These are phyloP conservation scores for Barnettozyma vustinii DNA, from an alignment of 805 yeast genomes.

Conservation along the genomic window DNA sequence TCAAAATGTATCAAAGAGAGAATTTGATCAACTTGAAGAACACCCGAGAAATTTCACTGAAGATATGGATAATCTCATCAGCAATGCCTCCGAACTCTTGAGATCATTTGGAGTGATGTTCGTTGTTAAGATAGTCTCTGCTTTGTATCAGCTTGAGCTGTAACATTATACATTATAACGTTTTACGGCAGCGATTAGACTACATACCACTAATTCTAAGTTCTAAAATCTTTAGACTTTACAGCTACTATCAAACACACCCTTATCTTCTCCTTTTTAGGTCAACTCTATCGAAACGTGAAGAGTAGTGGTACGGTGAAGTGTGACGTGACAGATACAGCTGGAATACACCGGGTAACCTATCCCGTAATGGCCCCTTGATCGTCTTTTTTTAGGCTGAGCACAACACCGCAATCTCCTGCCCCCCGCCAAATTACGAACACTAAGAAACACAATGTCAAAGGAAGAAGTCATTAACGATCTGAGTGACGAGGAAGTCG, in stretches of 20 bases:
- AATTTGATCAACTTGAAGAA: slow-evolving; percentile 3
- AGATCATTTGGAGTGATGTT: background rate
- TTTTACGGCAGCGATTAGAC: no score
- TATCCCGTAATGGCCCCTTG: background rate
- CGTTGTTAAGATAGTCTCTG: no score
- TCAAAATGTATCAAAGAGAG: background rate
- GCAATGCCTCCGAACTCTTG: background rate
- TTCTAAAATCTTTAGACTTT: no score
- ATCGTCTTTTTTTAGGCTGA: background rate
- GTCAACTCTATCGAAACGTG: no score
- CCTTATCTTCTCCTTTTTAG: no score
- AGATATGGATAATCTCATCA: background rate
- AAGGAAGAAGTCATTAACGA: slow-evolving; percentile 6
- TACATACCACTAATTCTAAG: no score
- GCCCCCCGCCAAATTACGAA: no score
- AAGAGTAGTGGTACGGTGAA: no score
- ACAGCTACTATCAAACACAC: no score
- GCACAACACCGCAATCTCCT: background rate
- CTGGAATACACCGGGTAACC: background rate
- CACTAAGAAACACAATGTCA: background rate
- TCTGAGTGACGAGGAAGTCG: slow-evolving; percentile 4
- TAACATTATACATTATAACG: no score
- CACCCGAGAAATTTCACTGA: no score
- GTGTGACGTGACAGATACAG: background rate
- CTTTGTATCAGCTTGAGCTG: no score